These are phyloP conservation scores for Glycine tomentella DNA, from an alignment of 306 rosid genomes.

Conservation along the genomic window DNA sequence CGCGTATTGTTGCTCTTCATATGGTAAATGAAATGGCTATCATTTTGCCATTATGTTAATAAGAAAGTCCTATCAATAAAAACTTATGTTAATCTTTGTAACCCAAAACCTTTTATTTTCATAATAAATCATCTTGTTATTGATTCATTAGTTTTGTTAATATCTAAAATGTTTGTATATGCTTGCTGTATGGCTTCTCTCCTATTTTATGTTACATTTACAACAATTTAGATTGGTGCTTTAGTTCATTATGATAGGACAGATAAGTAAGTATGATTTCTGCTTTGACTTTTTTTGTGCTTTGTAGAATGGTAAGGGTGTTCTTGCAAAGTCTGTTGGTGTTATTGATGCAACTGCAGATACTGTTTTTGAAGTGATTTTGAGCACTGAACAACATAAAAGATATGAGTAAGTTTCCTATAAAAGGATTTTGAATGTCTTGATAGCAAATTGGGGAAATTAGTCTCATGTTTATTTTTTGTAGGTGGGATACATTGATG, in stretches of 20 bases:
- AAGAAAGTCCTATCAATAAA: neutral
- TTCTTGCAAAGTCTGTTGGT: constrained; percentile 88
- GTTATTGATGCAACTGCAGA: constrained; percentile 91
- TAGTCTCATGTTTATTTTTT: constrained; percentile 38
- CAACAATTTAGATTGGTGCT: constrained; percentile 7
- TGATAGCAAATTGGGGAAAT: constrained; percentile 30
- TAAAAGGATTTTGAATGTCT: constrained; percentile 6
- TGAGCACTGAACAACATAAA: constrained; percentile 68
- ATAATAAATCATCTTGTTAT: neutral
- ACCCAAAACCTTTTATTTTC: neutral
- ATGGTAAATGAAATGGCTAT: neutral
- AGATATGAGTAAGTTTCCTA: constrained; percentile 82
- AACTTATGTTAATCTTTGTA: constrained; percentile 3
- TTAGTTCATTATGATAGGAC: constrained; percentile 37
- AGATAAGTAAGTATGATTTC: neutral
- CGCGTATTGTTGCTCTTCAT: neutral
- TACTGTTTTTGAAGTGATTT: constrained; percentile 82
- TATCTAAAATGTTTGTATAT: neutral
- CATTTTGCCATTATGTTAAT: neutral
- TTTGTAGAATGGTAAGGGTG: constrained; percentile 78
- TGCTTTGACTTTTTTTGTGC: too few relatives aligned
- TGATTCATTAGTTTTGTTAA: constrained; percentile 8
- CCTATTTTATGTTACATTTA: constrained; percentile 2
- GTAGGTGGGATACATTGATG: constrained; percentile 97
- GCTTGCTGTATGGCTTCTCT: constrained; percentile 9